Evolutionary conservation across 768 basidiomycete genomes (phyloP).

Genomic region (Kwoniella dejecticola): DNA sequence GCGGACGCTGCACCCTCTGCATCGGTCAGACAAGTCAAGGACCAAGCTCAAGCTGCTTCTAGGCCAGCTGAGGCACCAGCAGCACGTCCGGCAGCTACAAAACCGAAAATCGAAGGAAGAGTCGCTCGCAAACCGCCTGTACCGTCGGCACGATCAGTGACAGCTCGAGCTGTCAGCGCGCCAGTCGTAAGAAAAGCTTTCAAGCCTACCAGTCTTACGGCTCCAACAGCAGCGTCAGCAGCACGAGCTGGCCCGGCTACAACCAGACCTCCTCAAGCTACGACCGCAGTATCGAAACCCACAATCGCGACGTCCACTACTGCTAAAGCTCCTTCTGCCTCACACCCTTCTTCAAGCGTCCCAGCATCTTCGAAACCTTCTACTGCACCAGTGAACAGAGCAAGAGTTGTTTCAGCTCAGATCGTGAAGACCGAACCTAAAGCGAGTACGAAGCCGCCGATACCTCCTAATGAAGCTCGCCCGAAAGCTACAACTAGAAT

Average conservation of each 20-base stretch:
- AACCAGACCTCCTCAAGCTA: background rate
- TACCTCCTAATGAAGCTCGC: background rate
- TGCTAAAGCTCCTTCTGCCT: background rate
- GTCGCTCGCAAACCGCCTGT: slow-evolving; percentile 22
- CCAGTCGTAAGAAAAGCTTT: slow-evolving; percentile 28
- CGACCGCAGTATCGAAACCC: slow-evolving; percentile 16
- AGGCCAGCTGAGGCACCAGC: background rate
- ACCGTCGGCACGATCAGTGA: slow-evolving; percentile 14
- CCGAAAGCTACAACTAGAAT: background rate
- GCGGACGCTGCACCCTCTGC: too few species aligned
- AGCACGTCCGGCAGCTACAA: slow-evolving; percentile 1
- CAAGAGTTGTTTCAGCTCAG: slow-evolving; percentile 17
- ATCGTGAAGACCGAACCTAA: slow-evolving; percentile 16
- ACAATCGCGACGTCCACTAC: slow-evolving; percentile 15
- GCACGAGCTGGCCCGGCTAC: slow-evolving; percentile 2
- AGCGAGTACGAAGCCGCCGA: background rate
- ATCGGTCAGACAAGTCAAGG: background rate
- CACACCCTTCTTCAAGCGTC: background rate
- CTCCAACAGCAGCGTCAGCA: slow-evolving; percentile 15
- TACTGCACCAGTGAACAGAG: slow-evolving; percentile 1
- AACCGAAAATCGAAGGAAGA: slow-evolving; percentile 2
- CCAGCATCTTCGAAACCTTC: slow-evolving; percentile 1
- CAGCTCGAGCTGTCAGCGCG: slow-evolving; percentile 11
- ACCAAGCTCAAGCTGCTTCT: background rate
- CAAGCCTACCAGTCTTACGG: slow-evolving; percentile 30